Conservation (phyloP, 306 rosid species). For the Malus sylvestris region DNA sequence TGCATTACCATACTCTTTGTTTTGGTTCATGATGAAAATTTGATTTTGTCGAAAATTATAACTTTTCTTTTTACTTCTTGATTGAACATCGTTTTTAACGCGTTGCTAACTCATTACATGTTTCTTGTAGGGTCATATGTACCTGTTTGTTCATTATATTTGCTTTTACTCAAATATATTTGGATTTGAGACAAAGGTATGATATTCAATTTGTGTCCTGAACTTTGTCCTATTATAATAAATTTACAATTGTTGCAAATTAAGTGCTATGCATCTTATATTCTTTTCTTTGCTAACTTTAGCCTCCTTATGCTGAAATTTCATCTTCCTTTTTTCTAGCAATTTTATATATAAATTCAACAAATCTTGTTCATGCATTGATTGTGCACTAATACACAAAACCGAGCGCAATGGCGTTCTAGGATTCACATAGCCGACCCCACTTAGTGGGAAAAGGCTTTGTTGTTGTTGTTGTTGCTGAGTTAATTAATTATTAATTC, state of each 20-base stretch:
- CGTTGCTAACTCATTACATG: slow-evolving; percentile 26
- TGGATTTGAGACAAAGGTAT: slow-evolving; percentile 94
- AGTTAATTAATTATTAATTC: neutral
- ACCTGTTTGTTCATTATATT: slow-evolving; percentile 62
- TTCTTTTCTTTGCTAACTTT: neutral
- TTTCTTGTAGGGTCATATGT: slow-evolving; percentile 87
- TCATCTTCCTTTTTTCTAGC: neutral
- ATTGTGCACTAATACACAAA: neutral
- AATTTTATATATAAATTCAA: neutral
- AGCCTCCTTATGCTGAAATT: neutral
- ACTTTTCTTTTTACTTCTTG: neutral
- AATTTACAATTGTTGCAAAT: neutral
- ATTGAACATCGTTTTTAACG: slow-evolving; percentile 2
- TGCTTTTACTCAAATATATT: slow-evolving; percentile 97
- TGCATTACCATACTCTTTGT: neutral
- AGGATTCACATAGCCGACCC: no score
- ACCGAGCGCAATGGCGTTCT: no score
- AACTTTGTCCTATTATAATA: neutral
- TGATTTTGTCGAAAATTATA: neutral
- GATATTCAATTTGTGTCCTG: slow-evolving; percentile 12
- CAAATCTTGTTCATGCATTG: neutral
- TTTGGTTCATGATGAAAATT: neutral
- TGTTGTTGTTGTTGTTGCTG: no score
- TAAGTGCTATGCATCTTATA: neutral
- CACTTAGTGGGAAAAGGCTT: no score